These are phyloP conservation scores for Talaromyces sp. DNA, from an alignment of 2,329 filamentous ascomycete species.

Conservation along the genomic window DNA sequence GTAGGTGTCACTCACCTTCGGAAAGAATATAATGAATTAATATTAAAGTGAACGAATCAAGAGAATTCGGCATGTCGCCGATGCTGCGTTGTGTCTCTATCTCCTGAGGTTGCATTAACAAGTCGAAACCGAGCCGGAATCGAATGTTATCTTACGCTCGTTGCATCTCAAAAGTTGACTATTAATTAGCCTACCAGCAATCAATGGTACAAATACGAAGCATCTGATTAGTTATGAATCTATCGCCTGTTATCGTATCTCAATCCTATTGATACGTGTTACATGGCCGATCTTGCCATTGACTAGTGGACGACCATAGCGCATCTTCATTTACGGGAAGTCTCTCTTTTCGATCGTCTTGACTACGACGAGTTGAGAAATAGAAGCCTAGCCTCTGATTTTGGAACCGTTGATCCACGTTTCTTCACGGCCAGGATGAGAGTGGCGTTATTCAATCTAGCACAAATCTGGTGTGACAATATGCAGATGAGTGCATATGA, in stretches of 20 bases:
- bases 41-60: neutral
- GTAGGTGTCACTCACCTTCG: neutral
- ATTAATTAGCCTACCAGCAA: neutral
- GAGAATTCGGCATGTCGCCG: neutral
- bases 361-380: neutral
- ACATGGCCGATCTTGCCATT: neutral
- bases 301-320: neutral
- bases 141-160: neutral
- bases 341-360: neutral
- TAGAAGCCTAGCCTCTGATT: neutral
- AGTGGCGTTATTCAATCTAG: neutral
- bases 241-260: neutral
- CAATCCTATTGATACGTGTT: neutral
- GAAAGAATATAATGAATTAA: neutral
- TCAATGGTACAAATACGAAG: neutral
- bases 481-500: neutral
- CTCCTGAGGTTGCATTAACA: neutral
- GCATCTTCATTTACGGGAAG: neutral
- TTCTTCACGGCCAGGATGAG: neutral
- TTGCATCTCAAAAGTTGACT: neutral
- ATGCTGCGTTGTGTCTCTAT: neutral
- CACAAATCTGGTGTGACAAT: constrained; percentile 1
- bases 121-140: neutral
- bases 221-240: neutral
- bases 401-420: neutral